phyloP scores from a whole-genome alignment of 495 filamentous ascomycete species.

The Neurospora sp. region DNA sequence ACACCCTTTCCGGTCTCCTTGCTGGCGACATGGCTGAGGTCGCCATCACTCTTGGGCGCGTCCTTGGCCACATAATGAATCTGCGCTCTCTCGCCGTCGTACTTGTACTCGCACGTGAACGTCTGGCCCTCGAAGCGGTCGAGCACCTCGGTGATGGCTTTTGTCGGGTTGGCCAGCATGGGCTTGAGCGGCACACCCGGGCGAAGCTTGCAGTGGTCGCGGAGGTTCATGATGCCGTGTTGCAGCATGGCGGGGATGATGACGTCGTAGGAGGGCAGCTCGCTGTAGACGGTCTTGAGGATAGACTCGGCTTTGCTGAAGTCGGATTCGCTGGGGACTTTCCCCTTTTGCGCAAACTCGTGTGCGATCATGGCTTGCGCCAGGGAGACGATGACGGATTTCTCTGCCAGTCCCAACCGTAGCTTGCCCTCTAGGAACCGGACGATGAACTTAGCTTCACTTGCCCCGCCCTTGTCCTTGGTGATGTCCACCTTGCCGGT shows the following conservation, averaged over 20 bases:
- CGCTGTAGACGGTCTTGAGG: slow-evolving; percentile 86
- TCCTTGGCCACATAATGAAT: slow-evolving; percentile 94
- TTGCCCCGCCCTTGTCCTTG: slow-evolving; percentile 86
- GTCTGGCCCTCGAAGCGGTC: slow-evolving; percentile 92
- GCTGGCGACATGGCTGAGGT: slow-evolving; percentile 34
- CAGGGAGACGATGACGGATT: slow-evolving; percentile 77
- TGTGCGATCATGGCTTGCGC: slow-evolving; percentile 81
- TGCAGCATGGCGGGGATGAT: slow-evolving; percentile 87
- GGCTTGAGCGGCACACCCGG: slow-evolving; percentile 94
- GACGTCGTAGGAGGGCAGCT: slow-evolving; percentile 90
- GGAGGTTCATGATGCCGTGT: slow-evolving; percentile 74
- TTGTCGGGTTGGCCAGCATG: slow-evolving; percentile 97
- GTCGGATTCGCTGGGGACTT: slow-evolving; percentile 59
- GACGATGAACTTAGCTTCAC: slow-evolving; percentile 89
- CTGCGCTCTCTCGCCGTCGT: slow-evolving; percentile 93
- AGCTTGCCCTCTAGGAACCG: slow-evolving; percentile 91
- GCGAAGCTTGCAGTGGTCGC: slow-evolving; percentile 80
- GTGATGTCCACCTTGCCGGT: slow-evolving; percentile 77
- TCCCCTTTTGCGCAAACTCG: slow-evolving; percentile 56
- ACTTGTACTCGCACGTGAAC: slow-evolving; percentile 98
- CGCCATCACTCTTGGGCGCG: slow-evolving; percentile 35
- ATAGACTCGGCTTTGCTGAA: slow-evolving; percentile 73
- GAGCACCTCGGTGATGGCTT: slow-evolving; percentile 96
- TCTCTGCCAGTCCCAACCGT: slow-evolving; percentile 83
- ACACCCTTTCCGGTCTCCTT: slow-evolving; percentile 52